Conservation (phyloP, 495 filamentous ascomycete genomes). For the Parathielavia hyrcaniae region DNA sequence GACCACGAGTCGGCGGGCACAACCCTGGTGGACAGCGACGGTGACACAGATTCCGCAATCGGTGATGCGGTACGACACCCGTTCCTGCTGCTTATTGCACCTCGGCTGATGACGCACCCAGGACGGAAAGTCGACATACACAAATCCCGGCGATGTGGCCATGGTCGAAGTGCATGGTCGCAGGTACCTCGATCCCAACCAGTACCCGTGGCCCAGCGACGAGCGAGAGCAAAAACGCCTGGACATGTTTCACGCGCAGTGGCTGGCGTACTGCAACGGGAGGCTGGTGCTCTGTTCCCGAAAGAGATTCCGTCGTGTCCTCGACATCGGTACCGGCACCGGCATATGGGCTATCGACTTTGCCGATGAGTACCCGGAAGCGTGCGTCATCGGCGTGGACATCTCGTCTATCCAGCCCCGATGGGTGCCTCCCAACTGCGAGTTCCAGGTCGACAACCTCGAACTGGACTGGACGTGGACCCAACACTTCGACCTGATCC, state of each 20-base stretch:
- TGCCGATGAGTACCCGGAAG: neutral
- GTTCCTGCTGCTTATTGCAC: neutral
- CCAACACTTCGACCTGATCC: neutral
- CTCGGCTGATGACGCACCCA: neutral
- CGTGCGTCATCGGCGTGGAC: neutral
- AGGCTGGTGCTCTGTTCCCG: no score
- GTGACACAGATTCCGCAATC: neutral
- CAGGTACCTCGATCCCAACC: neutral
- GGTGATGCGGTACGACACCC: neutral
- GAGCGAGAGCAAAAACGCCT: neutral
- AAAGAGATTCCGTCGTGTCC: no score
- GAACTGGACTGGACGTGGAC: neutral
- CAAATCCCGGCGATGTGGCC: neutral
- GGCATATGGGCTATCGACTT: constrained; percentile 1
- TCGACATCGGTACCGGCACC: no score
- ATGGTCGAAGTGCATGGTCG: neutral
- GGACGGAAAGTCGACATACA: no score
- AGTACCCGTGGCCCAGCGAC: neutral
- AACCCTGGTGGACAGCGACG: neutral
- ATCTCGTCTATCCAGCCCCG: neutral
- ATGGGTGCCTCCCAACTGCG: neutral
- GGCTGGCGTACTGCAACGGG: neutral
- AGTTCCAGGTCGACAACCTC: neutral
- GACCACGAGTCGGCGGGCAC: neutral
- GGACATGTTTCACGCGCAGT: neutral